Conservation (phyloP, 2,329 filamentous ascomycete genomes). For the Penicillium nordicum region DNA sequence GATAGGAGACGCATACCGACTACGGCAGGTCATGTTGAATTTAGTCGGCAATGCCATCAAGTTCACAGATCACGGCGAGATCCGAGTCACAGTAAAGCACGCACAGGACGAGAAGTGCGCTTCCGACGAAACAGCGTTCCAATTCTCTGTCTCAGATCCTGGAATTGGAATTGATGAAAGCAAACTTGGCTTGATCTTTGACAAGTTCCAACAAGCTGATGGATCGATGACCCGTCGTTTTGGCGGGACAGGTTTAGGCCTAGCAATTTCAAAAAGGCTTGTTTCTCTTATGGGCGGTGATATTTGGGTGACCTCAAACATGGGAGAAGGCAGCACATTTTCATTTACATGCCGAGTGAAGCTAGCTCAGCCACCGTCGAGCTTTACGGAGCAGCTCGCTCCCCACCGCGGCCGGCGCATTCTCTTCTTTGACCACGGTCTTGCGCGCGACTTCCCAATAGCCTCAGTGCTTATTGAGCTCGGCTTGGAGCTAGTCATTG, state of each 20-base stretch:
- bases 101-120: slow-evolving; percentile 57
- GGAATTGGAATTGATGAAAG: slow-evolving; percentile 91
- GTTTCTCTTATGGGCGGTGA: slow-evolving; percentile 93
- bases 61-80: slow-evolving; percentile 90
- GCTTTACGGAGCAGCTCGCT: slow-evolving; percentile 70
- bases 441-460: slow-evolving; percentile 71
- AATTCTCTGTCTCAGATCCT: slow-evolving; percentile 89
- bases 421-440: slow-evolving; percentile 82
- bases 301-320: slow-evolving; percentile 87
- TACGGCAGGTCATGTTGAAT: slow-evolving; percentile 92
- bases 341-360: slow-evolving; percentile 89
- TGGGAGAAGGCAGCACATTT: slow-evolving; percentile 83
- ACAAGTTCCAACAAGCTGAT: slow-evolving; percentile 95
- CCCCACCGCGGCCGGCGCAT: slow-evolving; percentile 86
- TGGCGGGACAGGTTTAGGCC: slow-evolving; percentile 82
- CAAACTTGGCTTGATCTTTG: slow-evolving; percentile 92
- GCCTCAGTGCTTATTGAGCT: slow-evolving; percentile 69
- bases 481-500: slow-evolving; percentile 72
- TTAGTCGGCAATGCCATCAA: slow-evolving; percentile 95
- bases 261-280: slow-evolving; percentile 91
- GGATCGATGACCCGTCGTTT: slow-evolving; percentile 93
- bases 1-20: slow-evolving; percentile 86
- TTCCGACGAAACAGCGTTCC: slow-evolving; percentile 77
- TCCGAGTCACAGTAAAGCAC: slow-evolving; percentile 78
- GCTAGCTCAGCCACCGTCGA: slow-evolving; percentile 70